Percentiles rank a stretch among this genome's conserved stretches.
phyloP scores from a whole-genome alignment of 179 eudicot species.

The Beta macrorhiza region DNA sequence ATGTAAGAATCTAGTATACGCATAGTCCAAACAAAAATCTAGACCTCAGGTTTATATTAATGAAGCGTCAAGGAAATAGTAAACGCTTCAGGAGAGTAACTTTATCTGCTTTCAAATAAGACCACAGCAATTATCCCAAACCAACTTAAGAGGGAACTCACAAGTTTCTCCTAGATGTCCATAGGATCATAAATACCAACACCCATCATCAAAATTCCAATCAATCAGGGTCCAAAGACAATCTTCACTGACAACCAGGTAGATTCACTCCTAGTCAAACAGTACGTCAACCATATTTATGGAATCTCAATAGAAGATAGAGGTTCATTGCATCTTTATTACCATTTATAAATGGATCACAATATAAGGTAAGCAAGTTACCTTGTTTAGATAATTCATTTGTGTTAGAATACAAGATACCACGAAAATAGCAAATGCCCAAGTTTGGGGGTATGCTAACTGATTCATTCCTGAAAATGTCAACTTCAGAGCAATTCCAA shows the following conservation, averaged over 20 bases:
- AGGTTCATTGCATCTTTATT: neutral
- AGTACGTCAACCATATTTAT: neutral
- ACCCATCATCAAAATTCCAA: neutral
- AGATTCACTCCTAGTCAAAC: neutral
- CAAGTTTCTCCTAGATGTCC: neutral
- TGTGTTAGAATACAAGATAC: conserved; percentile 64
- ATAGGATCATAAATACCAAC: neutral
- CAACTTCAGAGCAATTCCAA: conserved; percentile 85
- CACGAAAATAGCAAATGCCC: conserved; percentile 64
- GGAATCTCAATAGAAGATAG: neutral
- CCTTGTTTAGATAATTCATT: conserved; percentile 89
- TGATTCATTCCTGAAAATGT: conserved; percentile 82
- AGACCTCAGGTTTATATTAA: no score
- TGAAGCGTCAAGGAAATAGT: no score
- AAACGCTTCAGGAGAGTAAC: neutral
- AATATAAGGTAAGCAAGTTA: conserved; percentile 24
- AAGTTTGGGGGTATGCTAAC: conserved; percentile 74
- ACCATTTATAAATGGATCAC: neutral
- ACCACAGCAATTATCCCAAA: no score
- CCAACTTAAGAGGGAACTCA: neutral
- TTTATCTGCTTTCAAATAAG: neutral
- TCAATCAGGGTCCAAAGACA: neutral
- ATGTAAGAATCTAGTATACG: neutral
- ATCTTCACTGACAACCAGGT: neutral
- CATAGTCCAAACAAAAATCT: no score